phyloP scores from a whole-genome alignment of 495 filamentous ascomycete genomes.

The Podospora appendiculata region DNA sequence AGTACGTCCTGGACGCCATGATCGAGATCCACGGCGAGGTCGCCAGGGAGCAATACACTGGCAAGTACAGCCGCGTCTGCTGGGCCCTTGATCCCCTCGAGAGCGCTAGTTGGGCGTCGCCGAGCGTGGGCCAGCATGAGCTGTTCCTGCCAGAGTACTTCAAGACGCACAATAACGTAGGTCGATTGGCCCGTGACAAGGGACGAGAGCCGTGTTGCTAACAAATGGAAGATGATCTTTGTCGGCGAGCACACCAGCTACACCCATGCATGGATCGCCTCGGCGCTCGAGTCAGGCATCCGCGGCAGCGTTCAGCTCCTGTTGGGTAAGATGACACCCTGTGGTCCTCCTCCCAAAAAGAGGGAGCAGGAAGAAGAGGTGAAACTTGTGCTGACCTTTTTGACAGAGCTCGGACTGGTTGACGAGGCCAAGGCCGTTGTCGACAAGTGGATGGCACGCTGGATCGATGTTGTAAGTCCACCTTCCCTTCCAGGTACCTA shows the following conservation, averaged over 20 bases:
- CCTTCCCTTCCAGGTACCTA: no score
- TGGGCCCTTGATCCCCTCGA: slow-evolving; percentile 50
- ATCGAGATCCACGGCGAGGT: slow-evolving; percentile 53
- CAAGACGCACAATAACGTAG: slow-evolving; percentile 53
- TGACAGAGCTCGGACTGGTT: slow-evolving; percentile 51
- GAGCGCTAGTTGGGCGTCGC: slow-evolving; percentile 48
- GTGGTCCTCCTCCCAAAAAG: background rate
- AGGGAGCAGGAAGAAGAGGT: no score
- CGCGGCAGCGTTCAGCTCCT: slow-evolving; percentile 57
- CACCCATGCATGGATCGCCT: slow-evolving; percentile 69
- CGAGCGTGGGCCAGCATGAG: slow-evolving; percentile 52
- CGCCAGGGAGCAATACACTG: slow-evolving; percentile 49
- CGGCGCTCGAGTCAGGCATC: slow-evolving; percentile 58
- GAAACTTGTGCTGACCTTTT: background rate
- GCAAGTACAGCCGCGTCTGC: slow-evolving; percentile 50
- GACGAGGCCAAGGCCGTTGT: slow-evolving; percentile 61
- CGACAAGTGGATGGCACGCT: slow-evolving; percentile 62
- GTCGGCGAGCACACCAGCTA: slow-evolving; percentile 66
- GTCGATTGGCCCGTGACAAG: background rate
- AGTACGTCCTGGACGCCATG: slow-evolving; percentile 37
- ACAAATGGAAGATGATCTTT: slow-evolving; percentile 47
- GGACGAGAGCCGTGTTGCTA: background rate
- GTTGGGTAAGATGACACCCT: slow-evolving; percentile 28
- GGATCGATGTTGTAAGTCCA: slow-evolving; percentile 29
- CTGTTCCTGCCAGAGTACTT: slow-evolving; percentile 63